A percentile compares a stretch with the other conserved stretches of the same genome.
Conservation (phyloP, 1,139 yeast species). For the Dujonia santamariae region DNA sequence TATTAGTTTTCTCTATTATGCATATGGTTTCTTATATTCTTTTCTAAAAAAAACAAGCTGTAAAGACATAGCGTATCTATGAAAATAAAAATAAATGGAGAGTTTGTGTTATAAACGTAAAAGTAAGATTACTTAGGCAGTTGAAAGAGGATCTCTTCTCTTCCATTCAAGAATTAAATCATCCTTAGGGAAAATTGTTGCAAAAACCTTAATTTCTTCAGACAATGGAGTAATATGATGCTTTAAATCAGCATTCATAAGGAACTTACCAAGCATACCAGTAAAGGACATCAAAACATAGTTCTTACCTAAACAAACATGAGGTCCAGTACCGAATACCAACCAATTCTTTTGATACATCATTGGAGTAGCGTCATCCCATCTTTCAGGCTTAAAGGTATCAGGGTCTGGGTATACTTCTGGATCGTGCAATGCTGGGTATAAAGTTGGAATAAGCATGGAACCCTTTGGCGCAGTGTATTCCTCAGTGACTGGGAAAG, state of each 20-base stretch:
- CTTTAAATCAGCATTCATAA: conserved; percentile 71
- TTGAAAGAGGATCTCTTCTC: conserved; percentile 59
- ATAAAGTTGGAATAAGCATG: conserved; percentile 92
- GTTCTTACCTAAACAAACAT: conserved; percentile 90
- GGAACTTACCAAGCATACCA: conserved; percentile 85
- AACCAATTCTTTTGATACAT: conserved; percentile 86
- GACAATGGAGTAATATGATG: conserved; percentile 81
- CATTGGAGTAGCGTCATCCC: conserved; percentile 52
- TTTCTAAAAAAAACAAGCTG: background rate
- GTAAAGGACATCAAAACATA: conserved; percentile 90
- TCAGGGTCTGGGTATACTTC: conserved; percentile 95
- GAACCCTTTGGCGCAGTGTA: conserved; percentile 96
- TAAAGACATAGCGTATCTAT: background rate
- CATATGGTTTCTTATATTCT: too few species aligned
- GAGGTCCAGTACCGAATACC: conserved; percentile 96
- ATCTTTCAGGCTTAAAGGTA: conserved; percentile 91
- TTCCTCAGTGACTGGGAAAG: conserved; percentile 75
- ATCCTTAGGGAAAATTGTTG: conserved; percentile 97
- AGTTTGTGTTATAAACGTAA: background rate
- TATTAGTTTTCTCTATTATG: too few species aligned
- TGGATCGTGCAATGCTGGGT: conserved; percentile 95
- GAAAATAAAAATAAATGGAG: background rate
- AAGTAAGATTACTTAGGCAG: too few species aligned
- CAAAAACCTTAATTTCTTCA: conserved; percentile 92
- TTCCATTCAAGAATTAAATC: conserved; percentile 80